These are phyloP conservation scores for Brassica incana DNA, from an alignment of 345 rosid genomes.

Conservation along the genomic window DNA sequence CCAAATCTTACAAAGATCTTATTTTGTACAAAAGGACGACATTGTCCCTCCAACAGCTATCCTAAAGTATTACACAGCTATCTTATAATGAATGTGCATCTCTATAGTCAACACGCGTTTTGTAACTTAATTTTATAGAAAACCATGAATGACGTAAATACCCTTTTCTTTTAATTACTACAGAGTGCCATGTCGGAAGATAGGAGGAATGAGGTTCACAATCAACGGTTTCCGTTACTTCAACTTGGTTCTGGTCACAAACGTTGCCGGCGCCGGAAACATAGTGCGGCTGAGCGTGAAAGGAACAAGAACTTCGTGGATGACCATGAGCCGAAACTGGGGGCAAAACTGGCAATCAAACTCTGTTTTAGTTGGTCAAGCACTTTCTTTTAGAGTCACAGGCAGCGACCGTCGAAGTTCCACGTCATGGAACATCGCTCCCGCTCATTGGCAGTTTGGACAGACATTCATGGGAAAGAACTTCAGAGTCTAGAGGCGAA, in stretches of 20 bases:
- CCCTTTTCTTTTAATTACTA: conserved; percentile 1
- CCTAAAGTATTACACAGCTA: too few relatives aligned
- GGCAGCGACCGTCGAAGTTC: conserved; percentile 65
- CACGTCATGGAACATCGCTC: conserved; percentile 71
- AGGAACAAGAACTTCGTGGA: conserved; percentile 55
- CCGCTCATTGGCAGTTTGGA: conserved; percentile 70
- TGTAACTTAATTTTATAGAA: neutral
- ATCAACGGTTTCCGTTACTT: conserved; percentile 70
- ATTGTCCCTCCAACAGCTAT: conserved; percentile 24
- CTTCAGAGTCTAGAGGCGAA: conserved; percentile 52
- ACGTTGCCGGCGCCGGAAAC: conserved; percentile 69
- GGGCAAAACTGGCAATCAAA: conserved; percentile 73
- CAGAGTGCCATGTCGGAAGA: conserved; percentile 67
- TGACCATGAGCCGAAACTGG: conserved; percentile 67
- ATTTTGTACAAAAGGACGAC: conserved; percentile 22
- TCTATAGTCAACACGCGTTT: conserved; percentile 38
- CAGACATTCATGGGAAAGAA: conserved; percentile 75
- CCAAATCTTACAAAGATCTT: conserved; percentile 23
- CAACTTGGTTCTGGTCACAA: conserved; percentile 59
- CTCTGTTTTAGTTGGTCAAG: conserved; percentile 56
- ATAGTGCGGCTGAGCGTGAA: conserved; percentile 51
- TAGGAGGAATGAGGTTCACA: conserved; percentile 63
- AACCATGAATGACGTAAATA: neutral
- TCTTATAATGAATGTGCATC: neutral
- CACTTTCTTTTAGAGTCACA: conserved; percentile 59